phyloP scores from a whole-genome alignment of 306 rosid genomes.

The Vigna radiata region DNA sequence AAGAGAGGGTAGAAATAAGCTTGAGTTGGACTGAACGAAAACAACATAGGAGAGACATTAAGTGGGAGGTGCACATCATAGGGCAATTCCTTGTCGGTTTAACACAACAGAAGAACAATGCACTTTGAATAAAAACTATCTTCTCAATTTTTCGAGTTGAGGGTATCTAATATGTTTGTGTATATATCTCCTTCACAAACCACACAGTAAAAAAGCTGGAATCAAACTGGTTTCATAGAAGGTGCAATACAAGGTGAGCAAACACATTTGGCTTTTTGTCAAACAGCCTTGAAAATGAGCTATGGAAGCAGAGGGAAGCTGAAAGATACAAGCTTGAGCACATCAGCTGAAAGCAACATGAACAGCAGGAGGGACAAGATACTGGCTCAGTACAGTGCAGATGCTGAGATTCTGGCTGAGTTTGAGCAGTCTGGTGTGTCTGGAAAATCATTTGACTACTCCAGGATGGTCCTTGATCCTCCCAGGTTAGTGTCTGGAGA shows the following conservation, averaged over 20 bases:
- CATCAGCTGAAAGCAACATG: conserved; percentile 63
- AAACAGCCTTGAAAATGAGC: conserved; percentile 43
- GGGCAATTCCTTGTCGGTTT: conserved; percentile 32
- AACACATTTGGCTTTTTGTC: not conserved
- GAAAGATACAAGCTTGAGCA: conserved; percentile 54
- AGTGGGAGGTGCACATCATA: conserved; percentile 8
- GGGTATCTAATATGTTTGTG: not conserved
- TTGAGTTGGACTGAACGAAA: not conserved
- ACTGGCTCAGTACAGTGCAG: conserved; percentile 68
- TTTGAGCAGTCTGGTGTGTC: conserved; percentile 68
- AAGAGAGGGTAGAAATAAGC: conserved; percentile 19
- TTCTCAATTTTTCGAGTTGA: not conserved
- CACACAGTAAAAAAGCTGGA: not conserved
- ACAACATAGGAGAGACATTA: conserved; percentile 8
- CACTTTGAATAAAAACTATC: not conserved
- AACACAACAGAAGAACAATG: not conserved
- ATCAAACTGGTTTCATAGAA: not conserved
- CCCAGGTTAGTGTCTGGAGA: conserved; percentile 65
- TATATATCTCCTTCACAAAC: conserved; percentile 3
- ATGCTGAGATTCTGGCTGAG: conserved; percentile 69
- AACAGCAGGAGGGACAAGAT: conserved; percentile 47
- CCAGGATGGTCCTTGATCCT: conserved; percentile 55
- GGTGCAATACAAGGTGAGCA: conserved; percentile 10
- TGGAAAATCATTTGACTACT: conserved; percentile 76
- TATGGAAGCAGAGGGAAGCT: conserved; percentile 47